Evolutionary conservation across 768 basidiomycete genomes (phyloP), one percentile per base, ranked within the genome.

Genomic region (Tulasnella sp.): DNA sequence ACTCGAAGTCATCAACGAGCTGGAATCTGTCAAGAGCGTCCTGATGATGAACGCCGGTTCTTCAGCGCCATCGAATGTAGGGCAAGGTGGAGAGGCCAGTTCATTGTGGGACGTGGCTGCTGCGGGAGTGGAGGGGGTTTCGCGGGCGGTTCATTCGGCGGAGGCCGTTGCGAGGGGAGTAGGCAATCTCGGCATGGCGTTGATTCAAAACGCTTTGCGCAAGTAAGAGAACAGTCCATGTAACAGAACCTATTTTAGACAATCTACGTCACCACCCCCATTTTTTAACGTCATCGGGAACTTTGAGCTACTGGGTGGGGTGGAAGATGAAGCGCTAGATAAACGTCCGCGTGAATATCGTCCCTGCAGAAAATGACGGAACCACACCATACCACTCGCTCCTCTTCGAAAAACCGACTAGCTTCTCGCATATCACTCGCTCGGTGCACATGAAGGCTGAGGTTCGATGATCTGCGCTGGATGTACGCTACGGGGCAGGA

Each of bases 1-100:
- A 1, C 83, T 98, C 26, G 97, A 99, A 81, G 90, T 98, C 15
- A 81, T 99, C 61, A 98, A 99, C 82, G 96, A 99, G 84, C 84
- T 98, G 20, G 91, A 92, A 78, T 86, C 89, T 0, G 80, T 99
- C 79, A 98, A 99, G 85, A 88, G 89, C 20, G 90, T 91, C 1
- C 83, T 99, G 20, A 95, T 99, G 93, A 88, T 91, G 82, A 86
- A 88, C 18, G 96, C 93, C 13, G 96, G 92, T 32, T 76, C 75
- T 32, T 32, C 39, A 5, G 37, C n/a, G 39, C 26, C 32, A 26
- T 48, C 73, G 18, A 48, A n/a, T 44, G 35, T n/a, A 11, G 35
- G 35, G 29, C 51, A 57, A 13, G 55, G 51, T 5, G 32, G 18
- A 29, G 51, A 40, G 15, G 29, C 75, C 37, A 76, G 40, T 44